Evolutionary conservation across 148 eudicot genomes (phyloP).

Genomic region (Cornus suecica): DNA sequence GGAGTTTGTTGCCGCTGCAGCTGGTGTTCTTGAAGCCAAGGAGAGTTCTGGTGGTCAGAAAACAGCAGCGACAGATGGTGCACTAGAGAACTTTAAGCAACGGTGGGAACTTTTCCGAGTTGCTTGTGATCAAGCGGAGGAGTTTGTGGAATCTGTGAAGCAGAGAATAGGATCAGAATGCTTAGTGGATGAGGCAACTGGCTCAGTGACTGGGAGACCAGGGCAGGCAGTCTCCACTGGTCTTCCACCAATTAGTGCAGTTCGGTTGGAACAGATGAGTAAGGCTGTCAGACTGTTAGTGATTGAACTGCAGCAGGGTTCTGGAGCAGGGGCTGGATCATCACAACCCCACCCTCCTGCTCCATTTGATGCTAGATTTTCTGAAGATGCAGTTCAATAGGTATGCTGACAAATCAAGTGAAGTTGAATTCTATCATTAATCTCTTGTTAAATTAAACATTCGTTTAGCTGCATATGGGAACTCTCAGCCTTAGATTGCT

Average conservation of each 20-base stretch:
- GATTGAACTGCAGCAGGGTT: slow-evolving; percentile 83
- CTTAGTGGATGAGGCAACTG: slow-evolving; percentile 93
- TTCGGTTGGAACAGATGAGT: slow-evolving; percentile 95
- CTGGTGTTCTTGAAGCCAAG: slow-evolving; percentile 62
- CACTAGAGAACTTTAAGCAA: slow-evolving; percentile 82
- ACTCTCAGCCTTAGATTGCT: neutral
- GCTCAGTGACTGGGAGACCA: slow-evolving; percentile 46
- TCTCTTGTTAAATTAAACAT: neutral
- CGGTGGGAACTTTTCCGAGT: slow-evolving; percentile 77
- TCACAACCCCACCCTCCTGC: slow-evolving; percentile 45
- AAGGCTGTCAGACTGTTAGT: slow-evolving; percentile 95
- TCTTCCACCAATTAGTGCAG: slow-evolving; percentile 90
- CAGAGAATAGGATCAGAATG: slow-evolving; percentile 95
- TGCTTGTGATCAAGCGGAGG: slow-evolving; percentile 94
- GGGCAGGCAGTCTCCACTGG: slow-evolving; percentile 51
- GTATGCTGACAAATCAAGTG: slow-evolving; percentile 15
- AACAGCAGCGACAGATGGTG: slow-evolving; percentile 59
- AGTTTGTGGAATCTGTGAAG: slow-evolving; percentile 87
- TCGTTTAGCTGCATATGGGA: neutral
- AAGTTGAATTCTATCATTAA: neutral
- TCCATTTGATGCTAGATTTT: slow-evolving; percentile 80
- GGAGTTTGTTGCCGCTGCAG: slow-evolving; percentile 60
- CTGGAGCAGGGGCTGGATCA: slow-evolving; percentile 47
- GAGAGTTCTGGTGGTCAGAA: slow-evolving; percentile 61
- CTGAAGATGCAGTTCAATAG: slow-evolving; percentile 79